Evolutionary conservation across 352 stramenopile genomes (phyloP), one percentile per base, ranked within the genome.

Genomic region (Globisporangium lucens): DNA sequence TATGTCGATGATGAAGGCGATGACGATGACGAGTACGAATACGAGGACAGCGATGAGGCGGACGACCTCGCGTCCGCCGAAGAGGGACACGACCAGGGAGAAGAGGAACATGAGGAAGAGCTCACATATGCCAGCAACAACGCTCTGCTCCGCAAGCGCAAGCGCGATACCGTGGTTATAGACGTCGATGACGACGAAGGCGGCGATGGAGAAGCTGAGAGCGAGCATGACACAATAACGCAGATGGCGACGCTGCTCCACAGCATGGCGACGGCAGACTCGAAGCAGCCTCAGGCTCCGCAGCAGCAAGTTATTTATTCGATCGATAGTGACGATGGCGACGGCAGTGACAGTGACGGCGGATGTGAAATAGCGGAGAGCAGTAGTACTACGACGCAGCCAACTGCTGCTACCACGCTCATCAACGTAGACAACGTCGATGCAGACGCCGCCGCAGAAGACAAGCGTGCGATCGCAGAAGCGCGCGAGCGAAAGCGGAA

Each of bases 261-360:
- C 6, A 9, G 27, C 22, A 56, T 15, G 30, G 24, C 20, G 20
- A 36, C 43, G 38, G 24, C 15, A 41, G 43, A 51, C 43, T 22
- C 43, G 41, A 24, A 22, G 27, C 55, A 72, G 53, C 35, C n/a
- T 29, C 10, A 72, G 53, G 27, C 47, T 29, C 10, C 38, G 30
- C 15, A 55, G 27, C n/a, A 33, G 2, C 73, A 60, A 9, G 68
- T 71, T 55, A 56, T 85, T 61, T 60, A 81, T 30, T 72, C 65
- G 10, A 68, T 85, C n/a, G 75, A 80, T 60, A 82, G 68, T 51
- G 74, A 74, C 33, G 75, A 61, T 15, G 70, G 74, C 20, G 72
- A 66, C 29, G 66, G 49, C 22, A 68, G 77, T 15, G 41, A 56
- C 8, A 56, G 30, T 8, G 46, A 38, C 3, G 35, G 41, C 20